Evolutionary conservation across 495 filamentous ascomycete genomes (phyloP).

Genomic region (Podospora comata): DNA sequence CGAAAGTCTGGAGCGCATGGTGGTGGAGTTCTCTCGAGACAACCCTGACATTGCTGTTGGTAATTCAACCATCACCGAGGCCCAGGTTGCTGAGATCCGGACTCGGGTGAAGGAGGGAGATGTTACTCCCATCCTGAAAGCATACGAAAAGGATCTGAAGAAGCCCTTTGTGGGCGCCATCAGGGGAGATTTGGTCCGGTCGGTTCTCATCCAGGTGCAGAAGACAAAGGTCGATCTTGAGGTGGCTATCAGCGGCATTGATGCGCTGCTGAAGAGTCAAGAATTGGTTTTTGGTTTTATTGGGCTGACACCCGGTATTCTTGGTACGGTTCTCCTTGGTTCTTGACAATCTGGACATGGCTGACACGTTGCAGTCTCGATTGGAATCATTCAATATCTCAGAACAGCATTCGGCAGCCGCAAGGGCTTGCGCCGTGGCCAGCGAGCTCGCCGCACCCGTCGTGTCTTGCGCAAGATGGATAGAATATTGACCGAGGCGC

Average conservation of each 20-base stretch:
- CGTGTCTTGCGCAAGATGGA: constrained; percentile 80
- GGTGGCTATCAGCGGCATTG: constrained; percentile 90
- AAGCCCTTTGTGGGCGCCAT: constrained; percentile 76
- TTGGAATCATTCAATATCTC: constrained; percentile 71
- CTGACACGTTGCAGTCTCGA: constrained; percentile 53
- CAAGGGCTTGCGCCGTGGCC: constrained; percentile 58
- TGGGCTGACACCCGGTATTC: constrained; percentile 81
- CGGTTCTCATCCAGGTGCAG: constrained; percentile 92
- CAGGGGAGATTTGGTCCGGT: constrained; percentile 79
- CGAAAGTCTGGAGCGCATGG: constrained; percentile 93
- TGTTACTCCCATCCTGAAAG: constrained; percentile 82
- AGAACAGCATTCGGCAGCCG: constrained; percentile 62
- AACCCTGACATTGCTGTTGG: constrained; percentile 56
- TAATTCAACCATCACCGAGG: constrained; percentile 44
- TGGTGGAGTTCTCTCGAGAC: constrained; percentile 87
- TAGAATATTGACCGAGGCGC: constrained; percentile 68
- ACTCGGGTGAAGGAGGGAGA: constrained; percentile 84
- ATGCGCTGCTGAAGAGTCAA: constrained; percentile 87
- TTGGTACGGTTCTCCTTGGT: constrained; percentile 38
- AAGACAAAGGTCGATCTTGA: constrained; percentile 99
- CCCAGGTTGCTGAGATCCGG: constrained; percentile 65
- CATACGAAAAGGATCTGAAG: constrained; percentile 83
- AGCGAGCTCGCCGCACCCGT: constrained; percentile 61
- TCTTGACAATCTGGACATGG: background rate
- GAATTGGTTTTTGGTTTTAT: constrained; percentile 97